Evolutionary conservation across 1,284 basidiomycete genomes (phyloP).

Genomic region (Chiua sp.): DNA sequence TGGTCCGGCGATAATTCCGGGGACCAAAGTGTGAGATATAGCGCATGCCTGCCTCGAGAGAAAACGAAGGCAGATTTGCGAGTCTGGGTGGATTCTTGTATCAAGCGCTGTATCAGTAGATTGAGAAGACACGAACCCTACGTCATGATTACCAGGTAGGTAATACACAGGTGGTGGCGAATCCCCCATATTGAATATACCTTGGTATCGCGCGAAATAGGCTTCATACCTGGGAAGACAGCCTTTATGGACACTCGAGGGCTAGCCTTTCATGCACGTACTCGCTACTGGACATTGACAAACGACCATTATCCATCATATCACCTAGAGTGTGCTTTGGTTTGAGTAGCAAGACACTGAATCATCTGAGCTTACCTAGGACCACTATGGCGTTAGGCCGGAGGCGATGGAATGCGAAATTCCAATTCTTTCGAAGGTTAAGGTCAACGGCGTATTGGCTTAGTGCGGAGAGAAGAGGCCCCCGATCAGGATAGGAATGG

Average conservation of each 20-base stretch:
- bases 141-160: constrained; percentile 88
- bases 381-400: constrained; percentile 79
- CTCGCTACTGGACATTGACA: constrained; percentile 64
- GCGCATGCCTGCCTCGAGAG: constrained; percentile 54
- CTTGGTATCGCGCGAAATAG: constrained; percentile 65
- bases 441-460: constrained; percentile 65
- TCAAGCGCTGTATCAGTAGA: constrained; percentile 2
- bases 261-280: constrained; percentile 47
- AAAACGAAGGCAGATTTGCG: constrained; percentile 56
- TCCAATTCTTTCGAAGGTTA: constrained; percentile 81
- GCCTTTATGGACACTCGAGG: constrained; percentile 11
- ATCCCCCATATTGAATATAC: constrained; percentile 57
- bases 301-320: constrained; percentile 80
- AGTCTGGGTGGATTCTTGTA: constrained; percentile 39
- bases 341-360: constrained; percentile 32
- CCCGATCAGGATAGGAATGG: constrained; percentile 47
- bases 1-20: constrained; percentile 52
- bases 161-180: constrained; percentile 57
- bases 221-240: constrained; percentile 57
- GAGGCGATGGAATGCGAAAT: constrained; percentile 56
- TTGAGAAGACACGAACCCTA: constrained; percentile 55
- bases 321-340: constrained; percentile 46
- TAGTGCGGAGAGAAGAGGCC: constrained; percentile 46
- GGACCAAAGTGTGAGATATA: constrained; percentile 64
- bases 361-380: constrained; percentile 79